phyloP scores from a whole-genome alignment of 331 rosid species.

The Stylosanthes scabra region DNA sequence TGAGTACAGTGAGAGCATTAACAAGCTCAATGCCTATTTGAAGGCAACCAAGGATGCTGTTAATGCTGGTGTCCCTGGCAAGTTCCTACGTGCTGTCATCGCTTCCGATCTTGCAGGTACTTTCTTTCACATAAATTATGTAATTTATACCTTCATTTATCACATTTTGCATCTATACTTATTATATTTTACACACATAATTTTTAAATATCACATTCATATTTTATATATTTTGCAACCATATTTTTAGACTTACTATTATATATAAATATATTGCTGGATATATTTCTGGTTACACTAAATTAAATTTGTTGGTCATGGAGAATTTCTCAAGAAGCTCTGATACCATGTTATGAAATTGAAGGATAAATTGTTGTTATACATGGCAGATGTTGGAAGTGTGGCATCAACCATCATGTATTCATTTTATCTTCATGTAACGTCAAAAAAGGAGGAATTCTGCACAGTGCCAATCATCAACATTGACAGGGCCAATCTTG shows the following conservation, averaged over 20 bases:
- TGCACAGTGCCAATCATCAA: constrained; percentile 84
- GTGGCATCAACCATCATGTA: constrained; percentile 77
- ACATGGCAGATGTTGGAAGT: constrained; percentile 70
- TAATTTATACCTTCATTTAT: no score
- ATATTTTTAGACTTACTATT: no score
- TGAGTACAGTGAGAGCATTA: constrained; percentile 68
- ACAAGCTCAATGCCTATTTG: constrained; percentile 65
- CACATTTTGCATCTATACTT: no score
- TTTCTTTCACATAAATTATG: neutral
- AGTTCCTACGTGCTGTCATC: constrained; percentile 76
- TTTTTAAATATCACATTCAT: no score
- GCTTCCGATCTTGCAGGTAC: constrained; percentile 73
- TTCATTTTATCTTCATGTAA: constrained; percentile 74
- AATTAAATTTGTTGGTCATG: no score
- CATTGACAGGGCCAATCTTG: constrained; percentile 68
- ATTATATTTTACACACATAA: no score
- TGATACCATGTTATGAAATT: no score
- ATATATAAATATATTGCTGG: no score
- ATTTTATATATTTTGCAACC: no score
- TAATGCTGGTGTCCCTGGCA: constrained; percentile 78
- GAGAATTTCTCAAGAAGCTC: no score
- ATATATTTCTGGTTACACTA: no score
- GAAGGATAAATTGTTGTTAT: no score
- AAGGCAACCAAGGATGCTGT: constrained; percentile 73
- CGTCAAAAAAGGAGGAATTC: constrained; percentile 49